Percentiles rank a stretch among this genome's conserved stretches.
Conservation (phyloP, 2,329 filamentous ascomycete species). For the Aspergillus neoniger region DNA sequence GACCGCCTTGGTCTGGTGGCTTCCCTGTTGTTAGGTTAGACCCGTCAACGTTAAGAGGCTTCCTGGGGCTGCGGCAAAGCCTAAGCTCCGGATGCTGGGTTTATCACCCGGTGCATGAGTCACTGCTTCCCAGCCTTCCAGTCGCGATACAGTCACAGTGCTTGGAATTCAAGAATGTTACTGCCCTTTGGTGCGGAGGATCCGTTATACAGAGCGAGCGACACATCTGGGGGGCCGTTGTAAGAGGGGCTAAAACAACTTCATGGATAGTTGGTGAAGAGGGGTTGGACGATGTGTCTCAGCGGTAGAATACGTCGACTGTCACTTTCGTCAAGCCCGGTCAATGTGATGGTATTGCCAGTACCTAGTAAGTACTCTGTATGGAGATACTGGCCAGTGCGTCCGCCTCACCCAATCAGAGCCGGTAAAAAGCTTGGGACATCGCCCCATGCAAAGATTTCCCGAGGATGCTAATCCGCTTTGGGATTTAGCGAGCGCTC, state of each 20-base stretch:
- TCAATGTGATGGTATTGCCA: neutral
- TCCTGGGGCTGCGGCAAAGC: no score
- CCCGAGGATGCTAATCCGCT: neutral
- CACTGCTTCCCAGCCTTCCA: neutral
- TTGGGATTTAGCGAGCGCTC: neutral
- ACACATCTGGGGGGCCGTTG: neutral
- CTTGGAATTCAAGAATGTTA: neutral
- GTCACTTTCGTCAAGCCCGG: conserved; percentile 1
- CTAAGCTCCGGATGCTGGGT: neutral
- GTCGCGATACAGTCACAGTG: neutral
- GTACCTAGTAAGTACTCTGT: neutral
- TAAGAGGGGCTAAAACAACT: neutral
- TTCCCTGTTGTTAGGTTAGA: neutral
- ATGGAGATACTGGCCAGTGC: conserved; percentile 10
- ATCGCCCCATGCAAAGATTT: neutral
- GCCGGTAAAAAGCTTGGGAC: neutral
- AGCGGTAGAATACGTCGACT: neutral
- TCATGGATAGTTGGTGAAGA: neutral
- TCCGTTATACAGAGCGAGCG: neutral
- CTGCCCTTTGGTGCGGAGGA: neutral
- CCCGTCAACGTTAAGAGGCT: neutral
- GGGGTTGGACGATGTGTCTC: neutral
- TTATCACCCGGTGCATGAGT: neutral
- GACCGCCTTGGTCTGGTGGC: neutral
- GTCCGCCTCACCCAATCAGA: neutral